Base-by-base conservation (phyloP, 441 rosid genomes). In the Geranium incanum region DNA sequence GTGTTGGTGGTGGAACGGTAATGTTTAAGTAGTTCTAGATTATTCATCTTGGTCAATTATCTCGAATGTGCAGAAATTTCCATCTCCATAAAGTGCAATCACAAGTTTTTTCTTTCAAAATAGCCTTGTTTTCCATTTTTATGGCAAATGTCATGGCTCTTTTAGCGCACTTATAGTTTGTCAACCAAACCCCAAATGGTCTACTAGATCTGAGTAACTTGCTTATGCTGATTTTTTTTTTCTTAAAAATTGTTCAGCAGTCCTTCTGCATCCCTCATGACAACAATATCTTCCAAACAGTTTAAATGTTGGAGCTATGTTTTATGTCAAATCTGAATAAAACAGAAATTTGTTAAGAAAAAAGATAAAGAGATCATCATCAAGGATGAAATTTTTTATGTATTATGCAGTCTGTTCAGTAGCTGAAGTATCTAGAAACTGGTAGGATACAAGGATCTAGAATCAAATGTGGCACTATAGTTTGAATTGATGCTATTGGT, bases 1-100 rank as follows among this genome's bases (percentile, higher is more conserved):
- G 97, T 3, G 92, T 94, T 73, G 94, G 95, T 57, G 97, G 99
- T 70, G 99, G 97, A 76, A 94, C 95, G 77, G 97, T 94, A 73
- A 52, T 88, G 68, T 39, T 23, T 36, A 12, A 68, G 18, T 12
- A 4, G 8, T 50, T 55, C 45, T 55, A 37, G 37, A 57, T 13
- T 45, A 36, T 18, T 38, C 18, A 72, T 52, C 18, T 55, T 16
- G 62, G 62, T 59, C 9, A 59, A 59, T 59, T 21, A 59, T 59
- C 28, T 59, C 65, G 19, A 59, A 16, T 59, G 28, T 19, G 65
- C 1, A 36, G 15, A 50, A 16, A 4, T 50, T 50, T 50, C 57
- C 57, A 6, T 50, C 13, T 50, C 3, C 57, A 50, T 21, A 2
- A 28, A 28, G 33, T 28, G 33, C 33, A 28, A 28, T 28, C 33